phyloP scores from a whole-genome alignment of 257 asterid genomes.

The Salvia splendens region DNA sequence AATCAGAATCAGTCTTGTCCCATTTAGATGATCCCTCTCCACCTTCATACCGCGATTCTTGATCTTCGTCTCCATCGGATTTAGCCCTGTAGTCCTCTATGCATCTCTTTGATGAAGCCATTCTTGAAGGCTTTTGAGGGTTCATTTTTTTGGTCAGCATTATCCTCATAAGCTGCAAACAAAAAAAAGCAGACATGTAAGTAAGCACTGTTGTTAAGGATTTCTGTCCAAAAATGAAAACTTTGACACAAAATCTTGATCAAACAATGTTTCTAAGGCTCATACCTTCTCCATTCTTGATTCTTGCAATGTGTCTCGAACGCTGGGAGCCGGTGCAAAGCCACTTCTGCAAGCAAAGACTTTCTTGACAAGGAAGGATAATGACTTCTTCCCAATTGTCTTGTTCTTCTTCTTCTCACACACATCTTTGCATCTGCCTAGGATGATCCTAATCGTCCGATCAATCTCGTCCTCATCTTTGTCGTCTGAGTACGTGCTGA shows the following conservation, averaged over 20 bases:
- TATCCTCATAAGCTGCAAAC: constrained; percentile 67
- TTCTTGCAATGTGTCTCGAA: constrained; percentile 77
- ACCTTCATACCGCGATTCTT: constrained; percentile 33
- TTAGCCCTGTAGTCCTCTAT: constrained; percentile 43
- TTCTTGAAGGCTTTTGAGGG: constrained; percentile 52
- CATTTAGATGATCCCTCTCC: constrained; percentile 62
- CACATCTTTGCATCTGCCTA: constrained; percentile 83
- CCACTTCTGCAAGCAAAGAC: constrained; percentile 75
- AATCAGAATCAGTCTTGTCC: constrained; percentile 87
- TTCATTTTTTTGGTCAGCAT: constrained; percentile 69
- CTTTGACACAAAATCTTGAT: neutral
- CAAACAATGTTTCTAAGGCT: neutral
- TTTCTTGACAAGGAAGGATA: constrained; percentile 81
- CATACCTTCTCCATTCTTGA: constrained; percentile 95
- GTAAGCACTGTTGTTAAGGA: no score
- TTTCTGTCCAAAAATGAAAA: constrained; percentile 8
- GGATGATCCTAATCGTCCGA: constrained; percentile 77
- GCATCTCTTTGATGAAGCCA: constrained; percentile 38
- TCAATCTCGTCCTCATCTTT: constrained; percentile 86
- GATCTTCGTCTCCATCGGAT: constrained; percentile 42
- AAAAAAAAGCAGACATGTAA: neutral
- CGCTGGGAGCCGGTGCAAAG: constrained; percentile 60
- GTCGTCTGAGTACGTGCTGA: constrained; percentile 49
- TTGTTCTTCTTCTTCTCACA: constrained; percentile 56
- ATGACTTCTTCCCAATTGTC: constrained; percentile 63